Conservation (phyloP, 176 grass and related monocot species). For the Carex myosuroides region DNA sequence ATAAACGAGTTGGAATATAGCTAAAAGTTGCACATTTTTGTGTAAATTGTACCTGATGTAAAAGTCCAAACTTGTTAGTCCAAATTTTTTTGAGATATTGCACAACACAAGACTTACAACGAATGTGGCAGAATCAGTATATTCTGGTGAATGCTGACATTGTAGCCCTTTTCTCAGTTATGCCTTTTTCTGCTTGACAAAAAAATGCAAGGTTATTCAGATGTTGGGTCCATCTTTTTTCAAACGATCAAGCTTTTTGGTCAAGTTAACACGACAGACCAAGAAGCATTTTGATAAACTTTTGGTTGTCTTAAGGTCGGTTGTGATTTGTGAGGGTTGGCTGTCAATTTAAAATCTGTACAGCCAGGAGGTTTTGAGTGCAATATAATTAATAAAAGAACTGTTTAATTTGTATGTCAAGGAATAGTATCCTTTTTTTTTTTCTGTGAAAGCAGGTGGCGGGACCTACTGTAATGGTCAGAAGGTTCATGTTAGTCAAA, state of each 20-base stretch:
- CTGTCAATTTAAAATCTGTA: neutral
- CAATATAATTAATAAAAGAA: neutral
- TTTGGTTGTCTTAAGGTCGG: neutral
- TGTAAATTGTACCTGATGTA: neutral
- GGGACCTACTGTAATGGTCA: slow-evolving; percentile 96
- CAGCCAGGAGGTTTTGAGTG: neutral
- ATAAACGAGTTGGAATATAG: slow-evolving; percentile 1
- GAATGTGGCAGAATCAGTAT: neutral
- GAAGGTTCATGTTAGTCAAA: slow-evolving; percentile 87
- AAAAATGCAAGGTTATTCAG: no score
- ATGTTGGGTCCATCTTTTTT: neutral
- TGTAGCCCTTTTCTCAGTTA: neutral
- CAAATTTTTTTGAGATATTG: neutral
- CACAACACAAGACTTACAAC: neutral
- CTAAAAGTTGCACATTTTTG: neutral
- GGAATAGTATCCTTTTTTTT: neutral
- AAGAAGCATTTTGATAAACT: neutral
- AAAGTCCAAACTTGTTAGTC: neutral
- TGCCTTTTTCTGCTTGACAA: neutral
- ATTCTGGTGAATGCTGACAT: neutral
- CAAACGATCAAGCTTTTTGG: neutral
- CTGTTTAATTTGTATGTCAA: neutral
- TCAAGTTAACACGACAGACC: neutral
- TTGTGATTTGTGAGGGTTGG: neutral
- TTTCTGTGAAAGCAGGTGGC: slow-evolving; percentile 36